These are phyloP conservation scores for Podospora pseudoanserina DNA, from an alignment of 495 filamentous ascomycete species.

Conservation along the genomic window DNA sequence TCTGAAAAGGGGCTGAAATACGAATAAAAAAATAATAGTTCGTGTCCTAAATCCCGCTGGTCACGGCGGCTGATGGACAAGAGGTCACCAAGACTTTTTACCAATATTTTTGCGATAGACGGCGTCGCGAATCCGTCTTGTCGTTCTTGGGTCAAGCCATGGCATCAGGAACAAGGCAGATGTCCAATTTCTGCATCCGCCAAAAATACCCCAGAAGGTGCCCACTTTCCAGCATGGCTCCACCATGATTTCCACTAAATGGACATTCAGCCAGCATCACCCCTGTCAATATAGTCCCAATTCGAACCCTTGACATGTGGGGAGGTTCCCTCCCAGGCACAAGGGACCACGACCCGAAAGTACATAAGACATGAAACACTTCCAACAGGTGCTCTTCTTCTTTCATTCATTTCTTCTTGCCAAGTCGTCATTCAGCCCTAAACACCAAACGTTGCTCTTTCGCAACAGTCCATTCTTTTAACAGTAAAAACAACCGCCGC, in stretches of 20 bases:
- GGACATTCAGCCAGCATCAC: background rate
- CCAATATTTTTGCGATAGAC: no score
- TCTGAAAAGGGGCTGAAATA: background rate
- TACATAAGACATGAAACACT: conserved; percentile 4
- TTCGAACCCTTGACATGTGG: background rate
- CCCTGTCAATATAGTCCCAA: background rate
- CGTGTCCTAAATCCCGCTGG: background rate
- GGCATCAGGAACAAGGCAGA: background rate
- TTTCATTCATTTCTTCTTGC: background rate
- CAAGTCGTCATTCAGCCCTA: background rate
- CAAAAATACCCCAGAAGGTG: background rate
- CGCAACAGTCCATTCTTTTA: conserved; percentile 22
- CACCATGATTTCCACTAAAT: background rate
- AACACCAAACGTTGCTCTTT: conserved; percentile 9
- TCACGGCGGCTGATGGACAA: background rate
- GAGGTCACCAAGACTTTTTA: no score
- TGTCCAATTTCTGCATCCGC: background rate
- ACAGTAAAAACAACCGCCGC: conserved; percentile 12
- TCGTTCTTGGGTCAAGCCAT: background rate
- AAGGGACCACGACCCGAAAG: background rate
- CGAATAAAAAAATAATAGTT: background rate
- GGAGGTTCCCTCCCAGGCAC: background rate
- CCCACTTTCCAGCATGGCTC: background rate
- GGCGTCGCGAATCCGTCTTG: no score
- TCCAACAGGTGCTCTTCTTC: background rate